phyloP scores from a whole-genome alignment of 768 basidiomycete genomes.

The Suillus spraguei region DNA sequence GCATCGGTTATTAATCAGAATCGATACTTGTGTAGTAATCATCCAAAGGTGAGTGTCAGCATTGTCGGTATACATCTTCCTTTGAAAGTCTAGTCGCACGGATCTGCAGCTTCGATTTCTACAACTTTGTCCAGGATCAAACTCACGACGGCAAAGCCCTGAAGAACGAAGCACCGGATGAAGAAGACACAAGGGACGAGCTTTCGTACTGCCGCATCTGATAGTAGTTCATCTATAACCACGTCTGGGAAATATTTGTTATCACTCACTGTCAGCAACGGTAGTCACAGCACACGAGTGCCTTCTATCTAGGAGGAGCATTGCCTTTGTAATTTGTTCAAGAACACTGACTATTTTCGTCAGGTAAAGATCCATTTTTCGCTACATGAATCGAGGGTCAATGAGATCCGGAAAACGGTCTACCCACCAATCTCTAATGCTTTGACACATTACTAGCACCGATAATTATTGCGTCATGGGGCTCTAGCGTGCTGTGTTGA shows the following conservation, averaged over 20 bases:
- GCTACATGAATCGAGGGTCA: slow-evolving; percentile 1
- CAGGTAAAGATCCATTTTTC: neutral
- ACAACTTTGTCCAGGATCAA: neutral
- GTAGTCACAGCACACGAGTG: neutral
- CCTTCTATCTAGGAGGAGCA: slow-evolving; percentile 3
- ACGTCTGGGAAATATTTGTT: neutral
- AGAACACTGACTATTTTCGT: slow-evolving; percentile 8
- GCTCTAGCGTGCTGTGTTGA: slow-evolving; percentile 41
- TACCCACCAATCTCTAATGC: slow-evolving; percentile 17
- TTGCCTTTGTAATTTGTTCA: slow-evolving; percentile 8
- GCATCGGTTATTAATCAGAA: neutral
- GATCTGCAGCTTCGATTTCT: neutral
- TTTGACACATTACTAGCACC: slow-evolving; percentile 45
- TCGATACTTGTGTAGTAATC: neutral
- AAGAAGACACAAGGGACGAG: neutral
- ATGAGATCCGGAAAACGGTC: neutral
- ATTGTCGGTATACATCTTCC: neutral
- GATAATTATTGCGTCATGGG: slow-evolving; percentile 44
- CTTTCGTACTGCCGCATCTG: no score
- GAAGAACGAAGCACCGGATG: slow-evolving; percentile 1
- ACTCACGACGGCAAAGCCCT: neutral
- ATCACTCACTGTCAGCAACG: neutral
- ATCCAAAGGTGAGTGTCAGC: neutral
- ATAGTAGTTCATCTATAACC: neutral
- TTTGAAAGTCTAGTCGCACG: neutral